Evolutionary conservation across 768 basidiomycete species (phyloP).

Genomic region (Leccinum variicolor): DNA sequence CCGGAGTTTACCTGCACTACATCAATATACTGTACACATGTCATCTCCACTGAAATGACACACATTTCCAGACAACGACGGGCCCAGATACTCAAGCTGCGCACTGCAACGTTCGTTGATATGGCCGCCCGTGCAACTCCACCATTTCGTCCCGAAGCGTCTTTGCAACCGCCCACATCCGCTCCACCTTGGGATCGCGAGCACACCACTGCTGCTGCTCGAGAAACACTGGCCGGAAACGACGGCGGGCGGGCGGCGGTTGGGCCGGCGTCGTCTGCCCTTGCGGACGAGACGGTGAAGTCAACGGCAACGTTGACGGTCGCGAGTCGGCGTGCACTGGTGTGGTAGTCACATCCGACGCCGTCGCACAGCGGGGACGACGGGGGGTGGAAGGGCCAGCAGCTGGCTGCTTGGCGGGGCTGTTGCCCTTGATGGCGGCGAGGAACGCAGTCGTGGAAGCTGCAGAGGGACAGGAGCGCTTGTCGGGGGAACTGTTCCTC

Average conservation of each 20-base stretch:
- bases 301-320: constrained; percentile 4
- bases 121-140: background rate
- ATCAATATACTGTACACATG: background rate
- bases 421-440: constrained; percentile 10
- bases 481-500: constrained; percentile 10
- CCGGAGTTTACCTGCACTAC: too few relatives aligned
- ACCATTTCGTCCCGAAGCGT: constrained; percentile 12
- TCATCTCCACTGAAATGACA: too few relatives aligned
- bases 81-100: background rate
- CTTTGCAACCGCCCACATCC: constrained; percentile 22
- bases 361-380: constrained; percentile 7
- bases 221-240: constrained; percentile 33
- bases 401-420: background rate
- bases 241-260: constrained; percentile 7
- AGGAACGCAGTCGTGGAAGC: constrained; percentile 16
- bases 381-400: constrained; percentile 26
- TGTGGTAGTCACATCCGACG: background rate
- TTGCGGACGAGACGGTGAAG: constrained; percentile 14
- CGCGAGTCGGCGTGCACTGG: constrained; percentile 23
- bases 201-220: constrained; percentile 43
- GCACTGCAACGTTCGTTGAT: background rate
- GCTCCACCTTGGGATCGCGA: constrained; percentile 16
- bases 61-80: too few relatives aligned
- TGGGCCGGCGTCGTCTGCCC: constrained; percentile 8
- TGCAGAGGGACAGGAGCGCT: background rate